Percentiles rank a stretch among this genome's conserved stretches.
Conservation (phyloP, 2,329 filamentous ascomycete species). For the Microascus cirrosus region DNA sequence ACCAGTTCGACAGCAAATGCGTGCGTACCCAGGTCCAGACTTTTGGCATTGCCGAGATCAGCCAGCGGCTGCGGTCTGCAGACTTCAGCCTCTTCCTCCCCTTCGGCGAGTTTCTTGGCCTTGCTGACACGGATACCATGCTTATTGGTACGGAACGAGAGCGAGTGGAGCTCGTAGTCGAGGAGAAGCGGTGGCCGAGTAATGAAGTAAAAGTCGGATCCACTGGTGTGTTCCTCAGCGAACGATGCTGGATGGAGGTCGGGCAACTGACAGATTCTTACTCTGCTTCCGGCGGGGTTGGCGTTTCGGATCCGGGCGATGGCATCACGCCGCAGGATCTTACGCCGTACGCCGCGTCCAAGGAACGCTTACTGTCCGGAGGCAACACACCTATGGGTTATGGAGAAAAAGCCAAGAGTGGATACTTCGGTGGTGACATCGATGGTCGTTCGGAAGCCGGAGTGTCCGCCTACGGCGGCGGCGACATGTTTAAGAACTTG, state of each 20-base stretch:
- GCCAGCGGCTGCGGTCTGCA: slow-evolving; percentile 79
- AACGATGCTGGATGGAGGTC: slow-evolving; percentile 89
- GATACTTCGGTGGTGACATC: slow-evolving; percentile 71
- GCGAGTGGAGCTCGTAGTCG: slow-evolving; percentile 81
- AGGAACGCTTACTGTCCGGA: slow-evolving; percentile 44
- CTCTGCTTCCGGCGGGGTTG: slow-evolving; percentile 33
- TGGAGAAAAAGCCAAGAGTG: slow-evolving; percentile 64
- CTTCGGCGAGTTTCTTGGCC: slow-evolving; percentile 87
- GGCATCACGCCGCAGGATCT: slow-evolving; percentile 42
- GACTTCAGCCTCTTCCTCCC: slow-evolving; percentile 95
- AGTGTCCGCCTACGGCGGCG: slow-evolving; percentile 77
- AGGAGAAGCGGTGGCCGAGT: slow-evolving; percentile 81
- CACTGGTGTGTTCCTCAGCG: slow-evolving; percentile 91
- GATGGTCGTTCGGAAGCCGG: slow-evolving; percentile 88
- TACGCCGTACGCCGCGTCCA: slow-evolving; percentile 50
- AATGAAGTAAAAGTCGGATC: slow-evolving; percentile 87
- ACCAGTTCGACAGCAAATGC: slow-evolving; percentile 98
- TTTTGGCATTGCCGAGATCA: slow-evolving; percentile 94
- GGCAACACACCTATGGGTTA: slow-evolving; percentile 45
- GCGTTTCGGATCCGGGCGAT: slow-evolving; percentile 52
- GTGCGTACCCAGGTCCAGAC: slow-evolving; percentile 91
- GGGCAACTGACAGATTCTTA: slow-evolving; percentile 59
- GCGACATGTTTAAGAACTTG: slow-evolving; percentile 97
- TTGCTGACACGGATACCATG: slow-evolving; percentile 72
- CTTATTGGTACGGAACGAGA: slow-evolving; percentile 88